Base-by-base conservation (phyloP, 2,329 filamentous ascomycete species). In the Sporothrix pseudoabietina region DNA sequence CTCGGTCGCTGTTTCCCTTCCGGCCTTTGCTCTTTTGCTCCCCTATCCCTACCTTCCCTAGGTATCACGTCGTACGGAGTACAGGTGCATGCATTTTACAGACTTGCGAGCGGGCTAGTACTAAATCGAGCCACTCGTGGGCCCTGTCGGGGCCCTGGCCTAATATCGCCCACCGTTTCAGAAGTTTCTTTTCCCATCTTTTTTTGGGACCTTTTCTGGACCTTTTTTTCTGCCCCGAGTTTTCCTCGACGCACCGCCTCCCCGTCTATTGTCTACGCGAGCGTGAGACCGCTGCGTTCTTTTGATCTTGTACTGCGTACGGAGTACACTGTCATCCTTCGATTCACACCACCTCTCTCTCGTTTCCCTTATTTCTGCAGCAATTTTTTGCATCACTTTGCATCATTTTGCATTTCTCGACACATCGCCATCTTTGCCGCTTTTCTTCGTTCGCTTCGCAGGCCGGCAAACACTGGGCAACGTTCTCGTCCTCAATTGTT, bases 161-260 rank as follows among this genome's bases (percentile, higher is more conserved):
- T 71, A 71, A 41, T 63, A 30, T 39, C 55, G 47, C 47, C 71
- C 59, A 66, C 47, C 32, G 71, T 72, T 66, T 72, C 71, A 66
- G 59, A 72, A 72, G 57, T 52, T 63, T 71, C 69, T 71, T 72
- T 44, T 22, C 52, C 57, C 22, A 9, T 65, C 35, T 55, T 71
- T 71, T 55, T 52, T 32, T 63, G 59, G 57, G 16, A 41, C 39
- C 55, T 39, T 71, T 52, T 49, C 35, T 19, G 22, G 44, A 16
- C 35, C 41, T 26, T 54, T 30, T 61, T 41, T 52, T 26, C 32
- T 8, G n/a, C 1, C 22, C 52, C 41, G 55, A 59, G 26, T 71
- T 52, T 65, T 66, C 39, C 41, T 61, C 55, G 52, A 49, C 54
- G 8, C 35, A n/a, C 47, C 41, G 54, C 55, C 57, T 63, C 41